Evolutionary conservation across 768 basidiomycete genomes (phyloP), one percentile per base, ranked within the genome.

Genomic region (Goffeauzyma gilvescens): DNA sequence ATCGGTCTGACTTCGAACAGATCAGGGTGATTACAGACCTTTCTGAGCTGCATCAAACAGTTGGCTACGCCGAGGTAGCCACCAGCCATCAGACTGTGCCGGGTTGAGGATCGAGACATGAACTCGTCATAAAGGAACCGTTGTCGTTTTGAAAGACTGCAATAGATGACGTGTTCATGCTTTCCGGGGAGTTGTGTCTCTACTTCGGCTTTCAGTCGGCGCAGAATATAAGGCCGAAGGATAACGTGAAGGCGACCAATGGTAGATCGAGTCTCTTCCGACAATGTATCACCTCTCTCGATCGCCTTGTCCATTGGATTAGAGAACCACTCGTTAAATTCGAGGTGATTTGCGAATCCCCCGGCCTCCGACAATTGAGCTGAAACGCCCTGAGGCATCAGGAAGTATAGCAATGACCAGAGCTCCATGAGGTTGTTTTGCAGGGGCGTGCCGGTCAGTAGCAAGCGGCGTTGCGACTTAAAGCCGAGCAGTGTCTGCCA

Each of bases 111-210:
- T 22, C 86, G 74, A 9, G 78, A 71, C 85, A 93, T 87, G 67
- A 90, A 90, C 58, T 90, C 86, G 67, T 93, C 86, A 58, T 93
- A 93, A 15, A 93, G 69, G 59, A 83, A 85, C n/a, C 86, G 78
- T 53, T 93, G 86, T 9, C 86, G 72, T 58, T 87, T 90, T 26
- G 85, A 87, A 13, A 93, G 68, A 10, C 78, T 76, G 53, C 86
- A 89, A 28, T 89, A 70, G 15, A 86, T 75, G 37, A 89, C 73
- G 59, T 93, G 86, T 48, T 90, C 87, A 55, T 73, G 83, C 57
- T 93, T 93, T 66, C 79, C 63, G 1, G 65, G 65, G 5, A 66
- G 50, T 37, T 65, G 62, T 30, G 62, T 65, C 49, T 66, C 65
- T 32, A 66, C 65, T 35, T 66, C 63, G 12, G 58, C 50, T 44